Evolutionary conservation across 352 stramenopile genomes (phyloP).

Genomic region (Pythium rishiriense): DNA sequence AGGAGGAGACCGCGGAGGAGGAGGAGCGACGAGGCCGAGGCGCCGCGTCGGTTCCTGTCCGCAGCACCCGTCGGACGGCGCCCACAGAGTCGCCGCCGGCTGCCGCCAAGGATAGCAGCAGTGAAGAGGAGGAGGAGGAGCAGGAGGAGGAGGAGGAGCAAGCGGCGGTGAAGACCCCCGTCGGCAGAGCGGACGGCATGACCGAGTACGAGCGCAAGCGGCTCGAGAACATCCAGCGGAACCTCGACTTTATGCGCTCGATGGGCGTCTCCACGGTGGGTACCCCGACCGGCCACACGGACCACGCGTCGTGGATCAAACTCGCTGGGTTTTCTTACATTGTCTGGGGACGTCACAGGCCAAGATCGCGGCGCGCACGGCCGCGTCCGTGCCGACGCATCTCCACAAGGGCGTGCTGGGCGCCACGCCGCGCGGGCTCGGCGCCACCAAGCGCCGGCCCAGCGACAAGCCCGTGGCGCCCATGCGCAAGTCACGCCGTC

Average conservation of each 20-base stretch:
- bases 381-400: constrained; percentile 13
- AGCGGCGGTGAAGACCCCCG: no score
- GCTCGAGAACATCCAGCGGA: constrained; percentile 82
- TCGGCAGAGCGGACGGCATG: constrained; percentile 27
- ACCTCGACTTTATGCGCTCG: constrained; percentile 80
- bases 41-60: background rate
- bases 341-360: no score
- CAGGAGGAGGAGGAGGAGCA: constrained; percentile 7
- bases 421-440: constrained; percentile 10
- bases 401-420: background rate
- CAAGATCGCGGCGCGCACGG: constrained; percentile 65
- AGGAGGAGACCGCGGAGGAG: background rate
- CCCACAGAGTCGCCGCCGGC: background rate
- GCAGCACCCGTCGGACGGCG: no score
- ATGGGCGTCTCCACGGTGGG: constrained; percentile 76
- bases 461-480: constrained; percentile 28
- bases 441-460: constrained; percentile 33
- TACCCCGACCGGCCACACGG: background rate
- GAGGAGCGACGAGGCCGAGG: background rate
- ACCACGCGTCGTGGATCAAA: no score
- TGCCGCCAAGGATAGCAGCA: constrained; percentile 6
- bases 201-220: constrained; percentile 83
- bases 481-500: constrained; percentile 58
- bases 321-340: background rate
- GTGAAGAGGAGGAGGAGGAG: constrained; percentile 10